Base-by-base conservation (phyloP, 129 eudicot genomes). In the Saussurea involucrata region DNA sequence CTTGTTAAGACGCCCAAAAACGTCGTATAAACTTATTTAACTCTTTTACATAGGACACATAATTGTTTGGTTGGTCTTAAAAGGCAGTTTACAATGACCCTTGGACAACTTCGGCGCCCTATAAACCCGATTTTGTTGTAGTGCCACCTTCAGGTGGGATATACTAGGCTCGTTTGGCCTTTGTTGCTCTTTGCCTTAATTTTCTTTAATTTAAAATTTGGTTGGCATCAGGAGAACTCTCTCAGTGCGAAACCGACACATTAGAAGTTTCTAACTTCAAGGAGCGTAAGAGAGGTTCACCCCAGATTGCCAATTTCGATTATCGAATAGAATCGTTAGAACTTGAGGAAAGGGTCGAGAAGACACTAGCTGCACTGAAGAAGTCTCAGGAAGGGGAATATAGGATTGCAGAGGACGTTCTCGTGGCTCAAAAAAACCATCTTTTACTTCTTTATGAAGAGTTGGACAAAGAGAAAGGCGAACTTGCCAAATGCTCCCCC, bases 371-470 rank as follows among this genome's bases (percentile, higher is more conserved):
- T 72, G 75, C 79, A 15, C 81, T 89, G 32, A 84, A 77, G 68
- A 91, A 74, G 66, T 86, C 96, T 49, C 93, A 87, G 49, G 86
- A 86, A 58, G 69, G 42, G 9, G 98, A 91, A 78, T 89, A 73
- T 65, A 86, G 60, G 17, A 74, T 89, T 6, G 93, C 88, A 0
- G 83, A 81, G 78, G 85, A 84, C 25, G 83, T 63, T 75, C 89
- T 94, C 72, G 44, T 63, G 33, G 86, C 90, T 66, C 96, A 94
- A 42, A 91, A 89, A 74, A 84, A 75, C 68, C 66, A 49, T 71
- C 86, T 94, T 64, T 44, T 80, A 8, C 64, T 75, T 77, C 91
- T 91, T 42, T 94, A 83, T 72, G 74, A 84, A 73, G 89, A 84
- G 67, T 85, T 94, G 10, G 84, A 84, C 27, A 77, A 79, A 44